A percentile compares a stretch with the other conserved stretches of the same genome.
Conservation (phyloP, 1,139 yeast species). For the Yarrowia galli region DNA sequence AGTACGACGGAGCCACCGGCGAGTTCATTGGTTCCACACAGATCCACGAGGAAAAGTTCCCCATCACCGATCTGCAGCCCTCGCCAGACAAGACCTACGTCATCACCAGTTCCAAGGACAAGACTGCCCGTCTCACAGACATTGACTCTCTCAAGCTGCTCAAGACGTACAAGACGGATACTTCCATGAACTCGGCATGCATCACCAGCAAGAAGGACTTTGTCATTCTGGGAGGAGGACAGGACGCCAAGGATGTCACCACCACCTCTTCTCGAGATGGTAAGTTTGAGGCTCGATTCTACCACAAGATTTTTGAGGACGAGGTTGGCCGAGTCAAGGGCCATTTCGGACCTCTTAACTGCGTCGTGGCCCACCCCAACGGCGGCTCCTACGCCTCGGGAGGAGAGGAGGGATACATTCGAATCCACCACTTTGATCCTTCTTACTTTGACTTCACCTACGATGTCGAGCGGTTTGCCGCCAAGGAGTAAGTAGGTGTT, state of each 20-base stretch:
- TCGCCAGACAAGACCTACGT: conserved; percentile 87
- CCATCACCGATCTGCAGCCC: conserved; percentile 87
- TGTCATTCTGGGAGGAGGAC: conserved; percentile 98
- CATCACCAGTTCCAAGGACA: conserved; percentile 92
- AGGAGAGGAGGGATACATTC: conserved; percentile 97
- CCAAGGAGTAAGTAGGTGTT: conserved; percentile 4
- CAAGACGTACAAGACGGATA: conserved; percentile 84
- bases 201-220: conserved; percentile 92
- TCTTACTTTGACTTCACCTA: conserved; percentile 90
- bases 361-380: conserved; percentile 91
- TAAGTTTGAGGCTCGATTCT: conserved; percentile 95
- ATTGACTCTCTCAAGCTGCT: conserved; percentile 75
- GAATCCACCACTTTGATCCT: conserved; percentile 93
- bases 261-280: conserved; percentile 95
- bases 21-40: conserved; percentile 64
- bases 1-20: conserved; percentile 79
- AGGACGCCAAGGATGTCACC: conserved; percentile 97
- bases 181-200: conserved; percentile 95
- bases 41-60: conserved; percentile 67
- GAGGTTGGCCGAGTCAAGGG: conserved; percentile 98
- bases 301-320: conserved; percentile 92
- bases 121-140: conserved; percentile 80
- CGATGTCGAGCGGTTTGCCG: conserved; percentile 72
- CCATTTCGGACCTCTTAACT: conserved; percentile 98
- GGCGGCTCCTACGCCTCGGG: conserved; percentile 95